Percentiles rank a stretch among this genome's conserved stretches.
These are phyloP conservation scores for Quercus phellos DNA, from an alignment of 331 rosid species.

Conservation along the genomic window DNA sequence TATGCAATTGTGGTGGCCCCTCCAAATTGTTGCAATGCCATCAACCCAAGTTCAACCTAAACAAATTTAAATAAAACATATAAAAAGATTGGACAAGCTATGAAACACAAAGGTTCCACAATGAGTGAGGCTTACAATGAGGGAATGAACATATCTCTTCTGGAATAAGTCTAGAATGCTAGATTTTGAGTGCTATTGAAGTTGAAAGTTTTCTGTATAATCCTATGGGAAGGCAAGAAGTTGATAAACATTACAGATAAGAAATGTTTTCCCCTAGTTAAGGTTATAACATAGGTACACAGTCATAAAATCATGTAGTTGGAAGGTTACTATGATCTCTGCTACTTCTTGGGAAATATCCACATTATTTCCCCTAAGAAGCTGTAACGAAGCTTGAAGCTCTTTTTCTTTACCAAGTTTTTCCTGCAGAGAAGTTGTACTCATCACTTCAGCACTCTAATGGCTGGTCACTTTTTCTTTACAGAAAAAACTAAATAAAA, in stretches of 20 bases:
- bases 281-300: not conserved
- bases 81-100: not conserved
- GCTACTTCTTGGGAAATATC: conserved; percentile 63
- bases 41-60: conserved; percentile 83
- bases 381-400: conserved; percentile 55
- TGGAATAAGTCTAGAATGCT: conserved; percentile 61
- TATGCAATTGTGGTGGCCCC: conserved; percentile 62
- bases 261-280: not conserved
- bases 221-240: conserved; percentile 23
- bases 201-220: conserved; percentile 23
- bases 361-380: conserved; percentile 53
- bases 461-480: not conserved
- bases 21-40: conserved; percentile 82
- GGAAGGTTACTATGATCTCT: conserved; percentile 53
- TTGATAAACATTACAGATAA: not conserved
- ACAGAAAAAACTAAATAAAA: no score
- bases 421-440: conserved; percentile 48
- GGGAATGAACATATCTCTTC: conserved; percentile 57
- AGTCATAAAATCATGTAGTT: not conserved
- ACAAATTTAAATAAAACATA: not conserved
- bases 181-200: conserved; percentile 43
- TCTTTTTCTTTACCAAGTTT: conserved; percentile 44
- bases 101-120: not conserved
- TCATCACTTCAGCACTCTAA: conserved; percentile 6
- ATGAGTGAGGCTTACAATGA: conserved; percentile 42